These are phyloP conservation scores for Aspergillus conjunctus DNA, from an alignment of 495 filamentous ascomycete genomes.

Conservation along the genomic window DNA sequence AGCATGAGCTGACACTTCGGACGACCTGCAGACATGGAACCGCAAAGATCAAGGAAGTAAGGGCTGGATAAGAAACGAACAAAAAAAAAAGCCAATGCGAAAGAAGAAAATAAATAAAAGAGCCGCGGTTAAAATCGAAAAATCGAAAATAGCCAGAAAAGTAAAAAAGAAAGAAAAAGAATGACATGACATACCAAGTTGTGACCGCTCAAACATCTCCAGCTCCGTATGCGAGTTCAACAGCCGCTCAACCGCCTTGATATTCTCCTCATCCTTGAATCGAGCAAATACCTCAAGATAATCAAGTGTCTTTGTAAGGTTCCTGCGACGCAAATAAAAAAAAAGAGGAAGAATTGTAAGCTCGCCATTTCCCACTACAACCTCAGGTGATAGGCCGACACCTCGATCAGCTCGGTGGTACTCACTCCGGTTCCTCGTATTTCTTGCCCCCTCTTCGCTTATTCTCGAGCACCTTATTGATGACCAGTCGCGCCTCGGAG, in stretches of 20 bases:
- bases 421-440: slow-evolving; percentile 56
- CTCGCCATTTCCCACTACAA: not conserved
- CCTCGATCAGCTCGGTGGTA: slow-evolving; percentile 3
- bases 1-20: not conserved
- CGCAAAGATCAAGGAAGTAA: slow-evolving; percentile 6
- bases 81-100: slow-evolving; percentile 16
- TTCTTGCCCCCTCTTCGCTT: slow-evolving; percentile 50
- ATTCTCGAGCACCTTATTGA: slow-evolving; percentile 79
- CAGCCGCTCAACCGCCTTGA: slow-evolving; percentile 85
- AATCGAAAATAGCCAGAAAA: not conserved
- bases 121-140: slow-evolving; percentile 3
- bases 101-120: slow-evolving; percentile 15
- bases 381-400: not conserved
- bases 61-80: slow-evolving; percentile 3
- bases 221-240: slow-evolving; percentile 75
- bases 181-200: slow-evolving; percentile 68
- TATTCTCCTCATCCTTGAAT: slow-evolving; percentile 92
- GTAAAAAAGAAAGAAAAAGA: slow-evolving; percentile 15
- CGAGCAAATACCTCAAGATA: slow-evolving; percentile 93
- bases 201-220: slow-evolving; percentile 87
- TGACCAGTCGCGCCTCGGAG: slow-evolving; percentile 87
- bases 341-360: slow-evolving; percentile 9
- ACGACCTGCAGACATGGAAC: not conserved
- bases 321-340: slow-evolving; percentile 34
- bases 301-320: slow-evolving; percentile 79